Evolutionary conservation across 768 basidiomycete species (phyloP).

Genomic region (Rhodotorula diobovata): DNA sequence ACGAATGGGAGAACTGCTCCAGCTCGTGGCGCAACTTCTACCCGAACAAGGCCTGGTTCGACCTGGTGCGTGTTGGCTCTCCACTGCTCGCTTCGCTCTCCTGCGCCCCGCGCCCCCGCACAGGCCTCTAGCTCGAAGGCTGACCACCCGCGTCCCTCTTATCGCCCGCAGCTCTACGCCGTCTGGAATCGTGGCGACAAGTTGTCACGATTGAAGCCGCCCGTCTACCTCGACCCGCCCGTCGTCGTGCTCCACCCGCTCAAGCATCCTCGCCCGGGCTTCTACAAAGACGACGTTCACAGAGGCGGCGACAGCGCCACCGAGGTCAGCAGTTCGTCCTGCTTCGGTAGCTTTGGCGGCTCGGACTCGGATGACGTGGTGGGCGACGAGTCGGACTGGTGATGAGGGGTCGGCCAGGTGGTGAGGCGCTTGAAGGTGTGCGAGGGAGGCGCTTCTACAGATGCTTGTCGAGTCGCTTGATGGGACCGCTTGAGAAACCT

Average conservation of each 20-base stretch:
- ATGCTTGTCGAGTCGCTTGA: too few species aligned
- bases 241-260: background rate
- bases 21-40: background rate
- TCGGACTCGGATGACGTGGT: too few species aligned
- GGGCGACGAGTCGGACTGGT: too few species aligned
- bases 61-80: background rate
- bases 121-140: too few species aligned
- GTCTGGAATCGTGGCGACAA: background rate
- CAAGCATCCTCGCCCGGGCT: too few species aligned
- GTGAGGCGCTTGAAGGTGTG: too few species aligned
- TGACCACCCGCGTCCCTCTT: too few species aligned
- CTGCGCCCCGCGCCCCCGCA: too few species aligned
- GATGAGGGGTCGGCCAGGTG: too few species aligned
- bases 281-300: background rate
- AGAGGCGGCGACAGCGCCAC: background rate
- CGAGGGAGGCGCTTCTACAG: too few species aligned
- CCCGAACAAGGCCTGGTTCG: background rate
- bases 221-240: background rate
- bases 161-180: background rate
- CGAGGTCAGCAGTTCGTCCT: background rate
- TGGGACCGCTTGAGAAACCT: too few species aligned
- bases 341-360: too few species aligned
- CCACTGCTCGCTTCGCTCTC: background rate
- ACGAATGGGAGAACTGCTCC: background rate
- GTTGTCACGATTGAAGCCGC: background rate